Base-by-base conservation (phyloP, 495 filamentous ascomycete species). In the Aspergillus bertholletiae region DNA sequence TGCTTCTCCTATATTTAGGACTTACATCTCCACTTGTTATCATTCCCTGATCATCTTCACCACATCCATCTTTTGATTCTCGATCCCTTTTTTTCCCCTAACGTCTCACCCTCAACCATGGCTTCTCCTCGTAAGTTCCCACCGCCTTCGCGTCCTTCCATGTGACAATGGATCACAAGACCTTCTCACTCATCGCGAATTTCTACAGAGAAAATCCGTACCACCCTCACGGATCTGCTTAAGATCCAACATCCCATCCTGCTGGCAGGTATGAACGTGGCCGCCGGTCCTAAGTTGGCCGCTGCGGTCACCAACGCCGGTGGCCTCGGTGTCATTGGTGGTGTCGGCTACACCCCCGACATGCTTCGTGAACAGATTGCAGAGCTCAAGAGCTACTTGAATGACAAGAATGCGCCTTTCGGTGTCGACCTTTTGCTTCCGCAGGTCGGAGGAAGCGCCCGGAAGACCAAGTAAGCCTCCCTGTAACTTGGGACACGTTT, bases 251-350 rank as follows among this genome's bases (percentile, higher is more conserved):
- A 97, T 76, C 94, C 94, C 27, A 79, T 98, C 68, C 79, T 97
- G 65, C 86, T 97, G 56, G 94, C 94, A 59, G 94, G 94, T 64
- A 98, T 98, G 94, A 97, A 97, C 80, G 95, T 97, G 55, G 95
- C 94, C 46, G 95, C 94, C 46, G 94, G 94, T 45, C 95, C 95
- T 44, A 96, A 92, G 81, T 85, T 98, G 67, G 95, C 94, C 39
- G 94, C 94, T 18, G 94, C 94, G 9, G 94, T 98, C 62, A 95
- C 94, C 54, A 96, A 98, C 75, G 94, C 94, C 27, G 94, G 94
- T 58, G 94, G 94, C 66, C 78, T 98, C 55, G 94, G 94, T 74
- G 94, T 98, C 57, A 89, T 98, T 68, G 94, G 94, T 62, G 94
- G 94, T 66, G 85, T 98, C 61, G 91, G 89, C 60, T 98, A 98